Percentiles rank a stretch among this genome's conserved stretches.
Conservation (phyloP, 2,329 filamentous ascomycete species). For the Teratosphaeria nubilosa region DNA sequence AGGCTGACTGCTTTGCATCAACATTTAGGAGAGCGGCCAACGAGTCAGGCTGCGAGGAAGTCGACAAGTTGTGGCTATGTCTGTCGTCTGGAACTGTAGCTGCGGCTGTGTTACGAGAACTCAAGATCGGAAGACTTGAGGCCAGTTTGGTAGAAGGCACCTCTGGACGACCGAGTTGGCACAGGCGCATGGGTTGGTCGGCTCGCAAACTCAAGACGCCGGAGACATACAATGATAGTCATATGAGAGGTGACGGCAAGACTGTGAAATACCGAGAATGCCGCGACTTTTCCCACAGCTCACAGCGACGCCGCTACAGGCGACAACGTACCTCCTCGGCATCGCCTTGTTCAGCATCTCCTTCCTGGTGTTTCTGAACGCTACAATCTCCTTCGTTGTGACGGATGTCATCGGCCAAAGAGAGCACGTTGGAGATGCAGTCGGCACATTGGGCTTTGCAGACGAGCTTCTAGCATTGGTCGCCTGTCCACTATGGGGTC, state of each 20-base stretch:
- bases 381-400: constrained; percentile 72
- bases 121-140: too few relatives aligned
- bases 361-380: constrained; percentile 84
- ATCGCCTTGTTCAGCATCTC: constrained; percentile 80
- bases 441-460: constrained; percentile 74
- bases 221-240: not conserved
- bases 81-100: too few relatives aligned
- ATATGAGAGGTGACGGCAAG: not conserved
- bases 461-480: constrained; percentile 75
- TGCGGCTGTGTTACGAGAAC: too few relatives aligned
- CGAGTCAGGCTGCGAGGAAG: too few relatives aligned
- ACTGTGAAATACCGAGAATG: not conserved
- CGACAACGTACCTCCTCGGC: constrained; percentile 64
- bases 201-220: not conserved
- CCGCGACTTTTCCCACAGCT: constrained; percentile 26
- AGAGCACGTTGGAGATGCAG: constrained; percentile 63
- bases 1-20: too few relatives aligned
- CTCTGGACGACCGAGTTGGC: not conserved
- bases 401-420: constrained; percentile 71
- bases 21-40: too few relatives aligned
- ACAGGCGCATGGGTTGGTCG: not conserved
- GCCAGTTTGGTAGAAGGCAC: too few relatives aligned
- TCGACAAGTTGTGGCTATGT: too few relatives aligned
- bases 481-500: constrained; percentile 70
- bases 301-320: constrained; percentile 48